A percentile compares a stretch with the other conserved stretches of the same genome.
Conservation (phyloP, 2,329 filamentous ascomycete genomes). For the Colletotrichum filicis region DNA sequence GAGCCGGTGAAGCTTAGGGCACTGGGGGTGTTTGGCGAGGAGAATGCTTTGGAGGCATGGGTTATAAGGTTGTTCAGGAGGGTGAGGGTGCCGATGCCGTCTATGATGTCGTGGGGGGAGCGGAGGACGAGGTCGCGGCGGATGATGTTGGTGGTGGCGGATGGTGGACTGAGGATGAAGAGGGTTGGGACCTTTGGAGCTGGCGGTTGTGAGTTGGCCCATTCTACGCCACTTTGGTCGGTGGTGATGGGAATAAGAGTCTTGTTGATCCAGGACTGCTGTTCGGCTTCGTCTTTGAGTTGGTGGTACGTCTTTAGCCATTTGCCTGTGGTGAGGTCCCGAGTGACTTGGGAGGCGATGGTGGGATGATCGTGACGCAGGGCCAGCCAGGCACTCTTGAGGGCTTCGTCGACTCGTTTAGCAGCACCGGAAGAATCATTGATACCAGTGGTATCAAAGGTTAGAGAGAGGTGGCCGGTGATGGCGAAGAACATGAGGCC, state of each 20-base stretch:
- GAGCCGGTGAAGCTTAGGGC: constrained; percentile 37
- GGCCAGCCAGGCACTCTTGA: constrained; percentile 47
- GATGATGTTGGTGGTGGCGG: not conserved
- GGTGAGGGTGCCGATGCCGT: constrained; percentile 50
- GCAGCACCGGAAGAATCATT: constrained; percentile 10
- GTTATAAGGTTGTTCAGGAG: constrained; percentile 45
- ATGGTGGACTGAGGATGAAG: constrained; percentile 42
- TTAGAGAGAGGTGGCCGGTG: constrained; percentile 49
- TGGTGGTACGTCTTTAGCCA: constrained; percentile 44
- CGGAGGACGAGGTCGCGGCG: constrained; percentile 48
- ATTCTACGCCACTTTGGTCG: constrained; percentile 43
- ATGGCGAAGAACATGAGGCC: constrained; percentile 54
- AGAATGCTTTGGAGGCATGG: constrained; percentile 39
- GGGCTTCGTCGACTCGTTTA: constrained; percentile 41
- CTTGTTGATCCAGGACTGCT: constrained; percentile 41
- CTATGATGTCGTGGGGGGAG: constrained; percentile 52
- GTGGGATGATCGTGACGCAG: constrained; percentile 47
- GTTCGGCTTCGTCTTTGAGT: constrained; percentile 13
- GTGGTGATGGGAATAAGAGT: constrained; percentile 43
- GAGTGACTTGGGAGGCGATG: constrained; percentile 43
- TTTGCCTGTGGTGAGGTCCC: constrained; percentile 32
- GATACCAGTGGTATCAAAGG: constrained; percentile 28
- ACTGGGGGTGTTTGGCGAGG: constrained; percentile 14
- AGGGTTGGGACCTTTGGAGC: constrained; percentile 45
- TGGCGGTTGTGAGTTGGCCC: constrained; percentile 48